A percentile compares a stretch with the other conserved stretches of the same genome.
Conservation (phyloP, 2,329 filamentous ascomycete genomes). For the Cladosporium sp. region DNA sequence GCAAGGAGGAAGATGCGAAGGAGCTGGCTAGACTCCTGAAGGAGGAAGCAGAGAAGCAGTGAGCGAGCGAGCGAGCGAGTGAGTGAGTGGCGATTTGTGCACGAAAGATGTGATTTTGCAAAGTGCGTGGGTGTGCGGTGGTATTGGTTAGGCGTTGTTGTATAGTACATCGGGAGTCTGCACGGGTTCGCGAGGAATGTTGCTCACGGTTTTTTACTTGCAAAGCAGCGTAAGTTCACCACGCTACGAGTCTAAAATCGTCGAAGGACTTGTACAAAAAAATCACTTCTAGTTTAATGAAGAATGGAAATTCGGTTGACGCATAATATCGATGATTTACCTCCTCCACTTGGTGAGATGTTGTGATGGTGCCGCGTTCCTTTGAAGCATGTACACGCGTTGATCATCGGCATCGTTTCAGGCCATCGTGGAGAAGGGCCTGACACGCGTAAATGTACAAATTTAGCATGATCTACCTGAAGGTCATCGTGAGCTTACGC, state of each 20-base stretch:
- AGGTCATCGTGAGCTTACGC: not conserved
- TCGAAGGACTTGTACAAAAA: conserved; percentile 2
- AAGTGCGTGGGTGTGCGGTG: not conserved
- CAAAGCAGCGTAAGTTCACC: not conserved
- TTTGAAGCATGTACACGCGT: not conserved
- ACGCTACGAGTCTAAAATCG: not conserved
- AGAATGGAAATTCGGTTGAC: not conserved
- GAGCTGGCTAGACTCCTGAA: conserved; percentile 48
- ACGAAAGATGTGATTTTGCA: not conserved
- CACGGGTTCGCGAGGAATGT: not conserved
- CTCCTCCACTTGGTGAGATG: not conserved
- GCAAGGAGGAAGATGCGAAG: conserved; percentile 56
- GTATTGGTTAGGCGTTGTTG: conserved; percentile 2
- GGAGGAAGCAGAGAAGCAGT: conserved; percentile 44
- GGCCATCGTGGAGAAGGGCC: not conserved
- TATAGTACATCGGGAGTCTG: conserved; percentile 3
- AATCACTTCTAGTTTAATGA: conserved; percentile 1
- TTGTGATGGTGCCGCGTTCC: not conserved
- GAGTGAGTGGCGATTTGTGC: not conserved
- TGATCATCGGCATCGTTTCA: not conserved
- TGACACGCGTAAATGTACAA: not conserved
- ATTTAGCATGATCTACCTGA: not conserved
- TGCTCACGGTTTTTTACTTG: not conserved
- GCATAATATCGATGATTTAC: not conserved
- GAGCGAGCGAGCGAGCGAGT: not conserved